Base-by-base conservation (phyloP, 2,329 filamentous ascomycete genomes). In the Pseudogymnoascus sp. region DNA sequence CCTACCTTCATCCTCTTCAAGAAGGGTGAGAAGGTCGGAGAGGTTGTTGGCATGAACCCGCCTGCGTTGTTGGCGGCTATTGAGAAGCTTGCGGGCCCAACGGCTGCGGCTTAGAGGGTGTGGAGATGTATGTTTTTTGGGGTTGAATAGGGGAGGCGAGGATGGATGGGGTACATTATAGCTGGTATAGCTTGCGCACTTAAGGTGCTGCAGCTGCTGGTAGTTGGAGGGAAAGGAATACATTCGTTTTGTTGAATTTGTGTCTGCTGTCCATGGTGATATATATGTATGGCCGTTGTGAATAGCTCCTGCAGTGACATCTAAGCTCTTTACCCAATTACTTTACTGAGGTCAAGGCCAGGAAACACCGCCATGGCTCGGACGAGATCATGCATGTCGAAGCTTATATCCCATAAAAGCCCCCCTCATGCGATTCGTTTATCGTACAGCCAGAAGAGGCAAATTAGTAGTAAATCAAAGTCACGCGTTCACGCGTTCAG, bases 1-100 rank as follows among this genome's bases (percentile, higher is more conserved):
- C 93, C 93, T 62, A 96, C 91, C 28, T 96, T 97, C 80, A 72
- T 89, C 63, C 76, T 96, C 72, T 96, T 92, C 85, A 90, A 91
- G 83, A 77, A 87, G 69, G 91, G 89, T 67, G 75, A 90, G 75
- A 88, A 90, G 81, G 76, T 86, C 37, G 80, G 78, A 45, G 88
- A 91, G 77, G 78, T 96, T 63, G 85, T 95, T 28, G 93, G 93
- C 66, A 92, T 91, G 71, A 91, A 91, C 78, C 88, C 88, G n/a
- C 75, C 76, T 59, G 86, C 82, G n/a, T 78, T 96, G 64, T 76
- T 84, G 76, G 63, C 60, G n/a, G 71, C 69, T 61, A 71, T 72
- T 63, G 41, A 63, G 28, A 61, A 52, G 12, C 64, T 61, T 31
- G 28, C 16, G 18, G n/a, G 38, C 5, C 64, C 61, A 3, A 6